Conservation (phyloP, 768 basidiomycete species). For the Chalciporus pseudorubinellus region DNA sequence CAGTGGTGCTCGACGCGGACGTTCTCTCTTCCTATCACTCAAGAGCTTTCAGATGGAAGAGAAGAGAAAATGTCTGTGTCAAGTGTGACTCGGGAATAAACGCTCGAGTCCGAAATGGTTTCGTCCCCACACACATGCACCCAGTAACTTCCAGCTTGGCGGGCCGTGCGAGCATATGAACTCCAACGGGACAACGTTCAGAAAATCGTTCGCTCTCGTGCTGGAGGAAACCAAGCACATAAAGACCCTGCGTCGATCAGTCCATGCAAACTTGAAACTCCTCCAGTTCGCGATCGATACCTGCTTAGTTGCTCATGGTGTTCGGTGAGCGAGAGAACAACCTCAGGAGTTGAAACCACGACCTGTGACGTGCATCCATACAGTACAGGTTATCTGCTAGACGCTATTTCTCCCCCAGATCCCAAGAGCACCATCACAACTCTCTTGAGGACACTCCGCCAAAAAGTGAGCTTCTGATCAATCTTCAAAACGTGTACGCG, state of each 20-base stretch:
- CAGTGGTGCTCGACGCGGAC: too few relatives aligned
- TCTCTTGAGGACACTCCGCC: slow-evolving; percentile 40
- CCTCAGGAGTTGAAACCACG: too few relatives aligned
- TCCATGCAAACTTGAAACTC: slow-evolving; percentile 15
- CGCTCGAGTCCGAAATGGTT: too few relatives aligned
- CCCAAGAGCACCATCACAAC: slow-evolving; percentile 34
- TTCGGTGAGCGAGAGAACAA: slow-evolving; percentile 36
- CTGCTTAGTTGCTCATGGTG: slow-evolving; percentile 39
- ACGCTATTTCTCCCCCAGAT: slow-evolving; percentile 37
- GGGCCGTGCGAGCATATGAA: slow-evolving; percentile 2
- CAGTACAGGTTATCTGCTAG: slow-evolving; percentile 49
- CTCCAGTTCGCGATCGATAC: slow-evolving; percentile 39
- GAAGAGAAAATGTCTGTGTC: too few relatives aligned
- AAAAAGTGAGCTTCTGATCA: slow-evolving; percentile 34
- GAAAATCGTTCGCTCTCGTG: slow-evolving; percentile 21
- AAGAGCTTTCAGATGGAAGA: too few relatives aligned
- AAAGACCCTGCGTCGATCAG: slow-evolving; percentile 6
- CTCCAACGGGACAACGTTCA: slow-evolving; percentile 4
- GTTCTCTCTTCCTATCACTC: too few relatives aligned
- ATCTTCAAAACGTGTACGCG: background rate
- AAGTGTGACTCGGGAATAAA: too few relatives aligned
- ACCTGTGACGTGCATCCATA: background rate
- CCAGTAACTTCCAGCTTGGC: too few relatives aligned
- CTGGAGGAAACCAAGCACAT: slow-evolving; percentile 8
- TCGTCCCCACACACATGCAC: too few relatives aligned